These are phyloP conservation scores for Chrysosporium queenslandicum DNA, from an alignment of 2,329 filamentous ascomycete species.

Conservation along the genomic window DNA sequence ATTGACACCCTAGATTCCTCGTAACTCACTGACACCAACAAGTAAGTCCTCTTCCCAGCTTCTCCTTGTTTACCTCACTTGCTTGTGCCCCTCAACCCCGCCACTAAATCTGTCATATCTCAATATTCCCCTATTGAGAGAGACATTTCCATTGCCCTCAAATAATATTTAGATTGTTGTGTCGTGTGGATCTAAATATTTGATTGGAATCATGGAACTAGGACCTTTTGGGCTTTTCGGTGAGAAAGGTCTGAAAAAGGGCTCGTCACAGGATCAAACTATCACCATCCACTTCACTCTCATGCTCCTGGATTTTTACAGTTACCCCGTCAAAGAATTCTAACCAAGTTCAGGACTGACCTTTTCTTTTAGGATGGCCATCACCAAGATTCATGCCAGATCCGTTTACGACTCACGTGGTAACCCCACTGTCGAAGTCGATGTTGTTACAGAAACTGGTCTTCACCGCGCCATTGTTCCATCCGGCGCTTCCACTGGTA, in stretches of 20 bases:
- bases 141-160: not conserved
- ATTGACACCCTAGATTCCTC: not conserved
- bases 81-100: conserved; percentile 6
- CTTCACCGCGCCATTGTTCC: conserved; percentile 96
- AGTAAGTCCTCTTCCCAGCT: not conserved
- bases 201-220: not conserved
- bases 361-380: conserved; percentile 56
- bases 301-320: too few relatives aligned
- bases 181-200: not conserved
- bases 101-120: not conserved
- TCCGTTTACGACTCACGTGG: conserved; percentile 96
- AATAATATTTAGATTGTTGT: not conserved
- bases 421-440: conserved; percentile 98
- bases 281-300: not conserved
- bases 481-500: conserved; percentile 89
- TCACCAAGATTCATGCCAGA: conserved; percentile 82
- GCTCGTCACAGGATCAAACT: not conserved
- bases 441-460: conserved; percentile 90
- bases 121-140: not conserved
- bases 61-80: not conserved
- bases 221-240: conserved; percentile 1
- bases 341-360: too few relatives aligned
- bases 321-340: too few relatives aligned
- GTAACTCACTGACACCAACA: not conserved
- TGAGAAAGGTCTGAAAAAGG: not conserved